A percentile compares a stretch with the other conserved stretches of the same genome.
Evolutionary conservation across 805 yeast species (phyloP).

Genomic region (Candida glaebosa): DNA sequence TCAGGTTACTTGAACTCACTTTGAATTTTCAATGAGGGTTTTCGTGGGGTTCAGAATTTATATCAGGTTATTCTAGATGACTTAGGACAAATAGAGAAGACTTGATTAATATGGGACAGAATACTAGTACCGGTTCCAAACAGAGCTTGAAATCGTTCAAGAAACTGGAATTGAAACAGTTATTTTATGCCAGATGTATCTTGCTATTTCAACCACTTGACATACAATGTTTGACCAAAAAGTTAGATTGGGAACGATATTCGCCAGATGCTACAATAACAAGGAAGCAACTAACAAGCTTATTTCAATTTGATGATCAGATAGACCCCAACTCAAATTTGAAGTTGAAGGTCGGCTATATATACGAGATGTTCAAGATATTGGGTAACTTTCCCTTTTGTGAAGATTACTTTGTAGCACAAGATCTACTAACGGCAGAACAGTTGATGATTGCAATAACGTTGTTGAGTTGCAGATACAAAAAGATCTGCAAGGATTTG

Average conservation of each 20-base stretch:
- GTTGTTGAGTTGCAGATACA: constrained; percentile 42
- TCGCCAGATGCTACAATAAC: constrained; percentile 13
- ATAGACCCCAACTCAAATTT: constrained; percentile 4
- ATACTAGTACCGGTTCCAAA: constrained; percentile 7
- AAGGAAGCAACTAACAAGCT: constrained; percentile 17
- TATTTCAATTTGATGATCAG: constrained; percentile 17
- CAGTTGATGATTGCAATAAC: constrained; percentile 24
- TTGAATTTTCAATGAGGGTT: neutral
- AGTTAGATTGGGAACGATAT: constrained; percentile 10
- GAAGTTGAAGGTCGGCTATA: constrained; percentile 14
- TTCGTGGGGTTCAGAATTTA: neutral
- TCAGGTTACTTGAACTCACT: no score
- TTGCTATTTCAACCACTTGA: constrained; percentile 18
- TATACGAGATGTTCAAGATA: constrained; percentile 40
- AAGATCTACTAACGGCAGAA: constrained; percentile 40
- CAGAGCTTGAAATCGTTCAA: constrained; percentile 14
- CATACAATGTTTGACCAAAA: constrained; percentile 14
- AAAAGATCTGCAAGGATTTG: constrained; percentile 29
- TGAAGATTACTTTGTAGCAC: constrained; percentile 24
- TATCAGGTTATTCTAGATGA: no score
- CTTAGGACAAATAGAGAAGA: no score
- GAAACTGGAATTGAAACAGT: constrained; percentile 16
- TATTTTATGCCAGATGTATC: constrained; percentile 17
- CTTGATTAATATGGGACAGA: constrained; percentile 21
- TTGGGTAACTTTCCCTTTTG: constrained; percentile 52